A percentile compares a stretch with the other conserved stretches of the same genome.
Evolutionary conservation across 805 yeast species (phyloP).

Genomic region (Ogataea populi-albae): DNA sequence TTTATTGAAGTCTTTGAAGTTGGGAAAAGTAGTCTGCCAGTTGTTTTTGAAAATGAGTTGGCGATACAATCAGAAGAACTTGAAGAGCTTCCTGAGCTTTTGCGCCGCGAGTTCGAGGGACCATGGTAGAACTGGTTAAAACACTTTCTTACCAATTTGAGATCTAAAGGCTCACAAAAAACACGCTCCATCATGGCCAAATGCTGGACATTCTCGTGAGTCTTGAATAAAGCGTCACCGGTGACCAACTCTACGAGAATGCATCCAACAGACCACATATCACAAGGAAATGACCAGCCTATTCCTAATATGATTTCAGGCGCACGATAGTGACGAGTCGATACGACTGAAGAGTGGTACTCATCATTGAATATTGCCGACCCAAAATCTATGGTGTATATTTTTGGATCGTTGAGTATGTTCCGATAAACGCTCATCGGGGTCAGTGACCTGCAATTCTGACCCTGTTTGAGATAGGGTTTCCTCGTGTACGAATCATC

Average conservation of each 20-base stretch:
- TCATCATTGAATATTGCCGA: conserved; percentile 92
- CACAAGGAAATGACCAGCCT: conserved; percentile 98
- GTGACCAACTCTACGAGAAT: conserved; percentile 85
- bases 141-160: conserved; percentile 32
- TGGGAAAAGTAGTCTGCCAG: conserved; percentile 36
- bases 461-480: conserved; percentile 24
- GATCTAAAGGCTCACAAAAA: conserved; percentile 51
- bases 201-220: conserved; percentile 93
- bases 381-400: conserved; percentile 95
- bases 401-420: conserved; percentile 71
- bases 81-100: conserved; percentile 9
- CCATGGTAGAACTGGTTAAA: conserved; percentile 22
- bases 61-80: conserved; percentile 24
- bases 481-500: conserved; percentile 46
- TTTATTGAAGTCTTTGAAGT: conserved; percentile 33
- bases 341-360: conserved; percentile 86
- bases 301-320: conserved; percentile 92
- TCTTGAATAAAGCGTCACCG: conserved; percentile 92
- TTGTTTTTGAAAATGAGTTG: conserved; percentile 29
- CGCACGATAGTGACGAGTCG: conserved; percentile 95
- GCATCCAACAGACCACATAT: conserved; percentile 96
- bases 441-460: conserved; percentile 1
- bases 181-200: conserved; percentile 91
- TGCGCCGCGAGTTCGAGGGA: conserved; percentile 14
- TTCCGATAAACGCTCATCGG: no score